These are phyloP conservation scores for Raphanus sativus DNA, from an alignment of 345 rosid genomes.

Conservation along the genomic window DNA sequence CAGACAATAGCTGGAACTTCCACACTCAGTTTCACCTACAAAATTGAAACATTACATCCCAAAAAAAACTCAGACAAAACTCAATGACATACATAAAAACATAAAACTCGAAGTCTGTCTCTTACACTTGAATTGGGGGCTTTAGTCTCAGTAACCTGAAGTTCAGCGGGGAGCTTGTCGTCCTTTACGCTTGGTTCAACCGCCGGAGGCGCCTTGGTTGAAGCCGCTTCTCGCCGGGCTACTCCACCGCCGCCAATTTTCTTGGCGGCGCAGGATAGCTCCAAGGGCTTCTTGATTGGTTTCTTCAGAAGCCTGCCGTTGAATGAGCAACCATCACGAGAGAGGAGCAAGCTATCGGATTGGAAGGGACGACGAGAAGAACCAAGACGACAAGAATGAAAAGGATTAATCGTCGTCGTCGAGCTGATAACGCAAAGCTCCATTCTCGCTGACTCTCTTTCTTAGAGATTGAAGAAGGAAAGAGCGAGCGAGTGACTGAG, in stretches of 20 bases:
- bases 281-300: conserved; percentile 31
- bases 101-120: not conserved
- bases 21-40: conserved; percentile 76
- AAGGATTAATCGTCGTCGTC: conserved; percentile 29
- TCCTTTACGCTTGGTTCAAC: conserved; percentile 42
- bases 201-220: conserved; percentile 45
- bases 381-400: conserved; percentile 19
- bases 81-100: not conserved
- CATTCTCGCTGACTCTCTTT: conserved; percentile 44
- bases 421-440: conserved; percentile 61
- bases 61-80: not conserved
- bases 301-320: conserved; percentile 15
- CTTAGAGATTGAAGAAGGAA: not conserved
- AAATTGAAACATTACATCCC: not conserved
- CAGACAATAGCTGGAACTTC: conserved; percentile 74
- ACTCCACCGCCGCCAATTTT: conserved; percentile 34
- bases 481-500: not conserved
- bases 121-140: conserved; percentile 77
- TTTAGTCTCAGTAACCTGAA: conserved; percentile 56
- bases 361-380: conserved; percentile 23
- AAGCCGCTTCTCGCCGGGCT: conserved; percentile 34
- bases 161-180: conserved; percentile 73
- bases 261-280: conserved; percentile 41
- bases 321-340: conserved; percentile 36
- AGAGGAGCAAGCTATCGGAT: conserved; percentile 20